These are phyloP conservation scores for Candida ovalis DNA, from an alignment of 805 yeast species.

Conservation along the genomic window DNA sequence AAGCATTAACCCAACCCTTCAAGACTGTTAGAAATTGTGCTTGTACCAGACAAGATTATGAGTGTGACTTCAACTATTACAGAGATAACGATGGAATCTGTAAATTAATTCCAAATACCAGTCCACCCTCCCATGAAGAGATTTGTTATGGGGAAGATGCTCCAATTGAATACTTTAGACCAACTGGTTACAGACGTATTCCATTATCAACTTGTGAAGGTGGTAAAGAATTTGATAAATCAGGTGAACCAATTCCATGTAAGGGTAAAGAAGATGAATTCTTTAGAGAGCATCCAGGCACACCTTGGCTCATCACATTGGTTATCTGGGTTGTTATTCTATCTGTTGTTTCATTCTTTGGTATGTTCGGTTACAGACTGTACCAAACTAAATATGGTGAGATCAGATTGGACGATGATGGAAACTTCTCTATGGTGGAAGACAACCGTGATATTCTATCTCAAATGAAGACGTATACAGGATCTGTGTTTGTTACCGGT, in stretches of 20 bases:
- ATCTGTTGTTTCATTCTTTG: constrained; percentile 44
- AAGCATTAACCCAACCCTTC: constrained; percentile 52
- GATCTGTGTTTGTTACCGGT: constrained; percentile 28
- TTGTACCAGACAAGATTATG: constrained; percentile 81
- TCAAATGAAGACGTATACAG: constrained; percentile 20
- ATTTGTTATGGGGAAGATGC: constrained; percentile 54
- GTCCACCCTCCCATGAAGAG: constrained; percentile 60
- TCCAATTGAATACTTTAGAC: constrained; percentile 65
- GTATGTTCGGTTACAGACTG: constrained; percentile 28
- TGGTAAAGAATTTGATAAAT: constrained; percentile 63
- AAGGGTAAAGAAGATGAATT: constrained; percentile 79
- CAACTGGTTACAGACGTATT: constrained; percentile 84
- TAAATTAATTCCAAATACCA: constrained; percentile 64
- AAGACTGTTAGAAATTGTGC: constrained; percentile 62
- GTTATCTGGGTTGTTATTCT: constrained; percentile 48
- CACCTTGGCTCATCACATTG: constrained; percentile 40
- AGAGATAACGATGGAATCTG: constrained; percentile 73
- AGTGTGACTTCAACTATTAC: constrained; percentile 82
- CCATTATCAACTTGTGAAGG: constrained; percentile 81
- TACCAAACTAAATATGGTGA: constrained; percentile 59
- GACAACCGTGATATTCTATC: constrained; percentile 21
- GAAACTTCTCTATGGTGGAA: constrained; percentile 31
- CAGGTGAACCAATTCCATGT: constrained; percentile 57
- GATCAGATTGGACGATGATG: constrained; percentile 73
- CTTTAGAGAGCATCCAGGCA: constrained; percentile 49